These are phyloP conservation scores for Penicillium riverlandense DNA, from an alignment of 495 filamentous ascomycete genomes.

Conservation along the genomic window DNA sequence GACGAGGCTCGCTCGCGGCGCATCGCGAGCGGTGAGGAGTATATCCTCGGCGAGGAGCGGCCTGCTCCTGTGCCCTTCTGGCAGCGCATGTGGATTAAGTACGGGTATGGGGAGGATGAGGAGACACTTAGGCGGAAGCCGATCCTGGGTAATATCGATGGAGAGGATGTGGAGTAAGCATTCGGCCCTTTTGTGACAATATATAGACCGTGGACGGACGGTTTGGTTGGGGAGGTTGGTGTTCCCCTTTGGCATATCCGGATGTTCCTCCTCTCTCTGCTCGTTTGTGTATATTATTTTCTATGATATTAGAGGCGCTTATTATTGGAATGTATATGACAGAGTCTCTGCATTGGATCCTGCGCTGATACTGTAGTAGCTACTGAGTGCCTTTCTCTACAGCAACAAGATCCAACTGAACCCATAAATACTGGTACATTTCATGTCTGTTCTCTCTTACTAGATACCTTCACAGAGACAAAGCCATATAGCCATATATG, in stretches of 20 bases:
- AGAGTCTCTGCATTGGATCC: slow-evolving; percentile 1
- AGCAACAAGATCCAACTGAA: background rate
- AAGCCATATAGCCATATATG: background rate
- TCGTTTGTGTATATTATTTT: no score
- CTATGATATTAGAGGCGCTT: slow-evolving; percentile 19
- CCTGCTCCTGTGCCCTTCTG: slow-evolving; percentile 31
- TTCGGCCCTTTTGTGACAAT: background rate
- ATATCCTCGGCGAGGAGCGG: slow-evolving; percentile 52
- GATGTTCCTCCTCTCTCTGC: slow-evolving; percentile 17
- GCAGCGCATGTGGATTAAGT: slow-evolving; percentile 38
- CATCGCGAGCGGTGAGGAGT: slow-evolving; percentile 57
- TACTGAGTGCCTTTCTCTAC: background rate
- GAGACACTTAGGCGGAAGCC: slow-evolving; percentile 32
- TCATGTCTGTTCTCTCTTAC: background rate
- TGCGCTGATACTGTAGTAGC: background rate
- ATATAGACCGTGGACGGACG: no score
- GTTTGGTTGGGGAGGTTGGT: slow-evolving; percentile 11
- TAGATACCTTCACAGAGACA: background rate
- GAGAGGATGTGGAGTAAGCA: slow-evolving; percentile 23
- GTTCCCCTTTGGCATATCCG: slow-evolving; percentile 10
- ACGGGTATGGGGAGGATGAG: slow-evolving; percentile 40
- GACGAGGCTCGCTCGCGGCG: slow-evolving; percentile 59
- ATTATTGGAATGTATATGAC: slow-evolving; percentile 13
- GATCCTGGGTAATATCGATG: slow-evolving; percentile 34
- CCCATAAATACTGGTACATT: slow-evolving; percentile 4